A percentile compares a stretch with the other conserved stretches of the same genome.
phyloP scores from a whole-genome alignment of 169 alveolate species.

The Plasmodium coatneyi region DNA sequence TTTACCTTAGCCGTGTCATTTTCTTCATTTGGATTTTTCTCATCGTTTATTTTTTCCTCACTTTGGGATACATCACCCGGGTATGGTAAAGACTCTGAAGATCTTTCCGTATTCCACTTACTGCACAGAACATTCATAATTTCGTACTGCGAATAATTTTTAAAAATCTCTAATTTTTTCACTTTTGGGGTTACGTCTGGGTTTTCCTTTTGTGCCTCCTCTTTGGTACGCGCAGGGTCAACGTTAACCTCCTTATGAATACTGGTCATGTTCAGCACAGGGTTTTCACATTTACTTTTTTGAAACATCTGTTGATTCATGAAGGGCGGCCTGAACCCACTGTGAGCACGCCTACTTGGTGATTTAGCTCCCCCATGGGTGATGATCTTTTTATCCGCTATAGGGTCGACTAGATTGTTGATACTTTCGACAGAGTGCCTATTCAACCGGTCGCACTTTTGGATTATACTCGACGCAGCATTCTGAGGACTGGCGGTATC shows the following conservation, averaged over 20 bases:
- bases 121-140: conserved; percentile 28
- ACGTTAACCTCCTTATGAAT: neutral
- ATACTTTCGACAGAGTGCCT: neutral
- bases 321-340: neutral
- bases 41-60: conserved; percentile 5
- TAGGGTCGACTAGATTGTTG: neutral
- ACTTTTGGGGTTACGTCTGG: neutral
- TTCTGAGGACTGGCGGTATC: neutral
- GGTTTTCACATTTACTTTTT: neutral
- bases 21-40: neutral
- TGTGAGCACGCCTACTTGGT: neutral
- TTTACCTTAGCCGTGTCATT: neutral
- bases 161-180: neutral
- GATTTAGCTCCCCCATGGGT: neutral
- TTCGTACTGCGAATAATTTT: conserved; percentile 8
- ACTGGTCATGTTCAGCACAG: neutral
- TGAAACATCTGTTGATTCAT: neutral
- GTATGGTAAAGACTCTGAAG: neutral
- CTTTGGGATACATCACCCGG: neutral
- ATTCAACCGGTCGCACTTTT: neutral
- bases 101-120: neutral
- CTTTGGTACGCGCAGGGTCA: neutral
- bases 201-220: neutral
- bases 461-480: neutral
- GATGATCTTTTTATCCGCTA: neutral